Percentiles rank a stretch among this genome's conserved stretches.
These are phyloP conservation scores for Spencermartinsiella europaea DNA, from an alignment of 805 yeast genomes.

Conservation along the genomic window DNA sequence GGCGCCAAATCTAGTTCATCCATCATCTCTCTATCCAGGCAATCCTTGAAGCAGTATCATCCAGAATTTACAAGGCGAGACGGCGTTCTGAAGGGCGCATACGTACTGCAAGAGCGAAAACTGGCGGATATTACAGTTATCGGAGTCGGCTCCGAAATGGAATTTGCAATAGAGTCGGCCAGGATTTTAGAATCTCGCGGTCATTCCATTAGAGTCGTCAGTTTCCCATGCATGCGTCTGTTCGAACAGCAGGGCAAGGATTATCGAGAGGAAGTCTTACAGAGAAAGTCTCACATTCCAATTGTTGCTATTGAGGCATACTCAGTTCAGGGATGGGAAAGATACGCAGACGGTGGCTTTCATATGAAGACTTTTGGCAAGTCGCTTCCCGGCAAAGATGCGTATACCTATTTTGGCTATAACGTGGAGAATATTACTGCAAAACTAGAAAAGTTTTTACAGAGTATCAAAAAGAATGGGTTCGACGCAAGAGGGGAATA, in stretches of 20 bases:
- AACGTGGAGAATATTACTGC: background rate
- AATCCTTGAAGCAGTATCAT: conserved; percentile 40
- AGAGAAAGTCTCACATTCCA: background rate
- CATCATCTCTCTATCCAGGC: conserved; percentile 68
- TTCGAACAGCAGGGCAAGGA: background rate
- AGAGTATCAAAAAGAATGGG: background rate
- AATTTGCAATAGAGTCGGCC: background rate
- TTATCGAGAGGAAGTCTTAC: background rate
- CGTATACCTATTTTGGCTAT: background rate
- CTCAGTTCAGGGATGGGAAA: background rate
- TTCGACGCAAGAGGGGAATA: background rate
- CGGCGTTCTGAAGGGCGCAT: background rate
- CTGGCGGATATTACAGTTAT: background rate
- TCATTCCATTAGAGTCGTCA: background rate
- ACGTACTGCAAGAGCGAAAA: background rate
- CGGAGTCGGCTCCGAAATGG: background rate
- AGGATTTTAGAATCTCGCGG: background rate
- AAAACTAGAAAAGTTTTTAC: background rate
- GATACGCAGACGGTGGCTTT: conserved; percentile 2
- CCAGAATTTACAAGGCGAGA: background rate
- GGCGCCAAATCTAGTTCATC: conserved; percentile 57
- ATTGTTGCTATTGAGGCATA: background rate
- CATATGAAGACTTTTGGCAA: conserved; percentile 6
- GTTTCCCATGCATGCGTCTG: background rate
- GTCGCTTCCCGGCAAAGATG: conserved; percentile 1